Evolutionary conservation across 2,329 filamentous ascomycete species (phyloP).

Genomic region (Stagonosporopsis tanaceti): DNA sequence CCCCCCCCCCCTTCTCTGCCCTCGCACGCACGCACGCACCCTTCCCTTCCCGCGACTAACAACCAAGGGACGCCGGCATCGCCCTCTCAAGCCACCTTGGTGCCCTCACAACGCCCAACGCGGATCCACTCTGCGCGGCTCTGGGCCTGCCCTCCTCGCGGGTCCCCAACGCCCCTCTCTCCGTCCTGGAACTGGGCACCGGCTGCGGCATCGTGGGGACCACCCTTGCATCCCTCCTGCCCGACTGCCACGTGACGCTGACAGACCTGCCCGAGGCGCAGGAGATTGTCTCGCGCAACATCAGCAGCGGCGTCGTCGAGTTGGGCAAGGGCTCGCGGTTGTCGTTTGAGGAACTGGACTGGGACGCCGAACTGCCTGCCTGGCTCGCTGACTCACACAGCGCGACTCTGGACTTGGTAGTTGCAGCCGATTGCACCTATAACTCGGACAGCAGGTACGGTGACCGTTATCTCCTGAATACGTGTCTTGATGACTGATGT

Average conservation of each 20-base stretch:
- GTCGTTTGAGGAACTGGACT: conserved; percentile 66
- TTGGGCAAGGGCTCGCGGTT: conserved; percentile 54
- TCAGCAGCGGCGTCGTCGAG: conserved; percentile 49
- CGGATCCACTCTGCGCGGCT: neutral
- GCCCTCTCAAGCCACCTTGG: conserved; percentile 58
- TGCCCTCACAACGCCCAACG: neutral
- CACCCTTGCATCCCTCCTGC: conserved; percentile 63
- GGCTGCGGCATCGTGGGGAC: conserved; percentile 74
- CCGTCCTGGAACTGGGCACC: conserved; percentile 70
- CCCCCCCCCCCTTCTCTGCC: neutral
- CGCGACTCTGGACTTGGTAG: conserved; percentile 62
- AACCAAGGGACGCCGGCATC: conserved; percentile 64
- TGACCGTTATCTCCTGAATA: neutral
- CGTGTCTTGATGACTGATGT: neutral
- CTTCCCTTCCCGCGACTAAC: neutral
- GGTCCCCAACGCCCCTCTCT: conserved; percentile 24
- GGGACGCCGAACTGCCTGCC: conserved; percentile 63
- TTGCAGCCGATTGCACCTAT: conserved; percentile 77
- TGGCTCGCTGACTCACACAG: conserved; percentile 8
- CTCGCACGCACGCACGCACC: neutral
- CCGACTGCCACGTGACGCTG: conserved; percentile 63
- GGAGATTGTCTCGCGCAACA: conserved; percentile 67
- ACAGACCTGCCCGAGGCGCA: conserved; percentile 72
- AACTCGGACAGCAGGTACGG: conserved; percentile 66
- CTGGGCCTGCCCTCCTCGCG: neutral